These are phyloP conservation scores for Centella asiatica DNA, from an alignment of 129 eudicot genomes.

Conservation along the genomic window DNA sequence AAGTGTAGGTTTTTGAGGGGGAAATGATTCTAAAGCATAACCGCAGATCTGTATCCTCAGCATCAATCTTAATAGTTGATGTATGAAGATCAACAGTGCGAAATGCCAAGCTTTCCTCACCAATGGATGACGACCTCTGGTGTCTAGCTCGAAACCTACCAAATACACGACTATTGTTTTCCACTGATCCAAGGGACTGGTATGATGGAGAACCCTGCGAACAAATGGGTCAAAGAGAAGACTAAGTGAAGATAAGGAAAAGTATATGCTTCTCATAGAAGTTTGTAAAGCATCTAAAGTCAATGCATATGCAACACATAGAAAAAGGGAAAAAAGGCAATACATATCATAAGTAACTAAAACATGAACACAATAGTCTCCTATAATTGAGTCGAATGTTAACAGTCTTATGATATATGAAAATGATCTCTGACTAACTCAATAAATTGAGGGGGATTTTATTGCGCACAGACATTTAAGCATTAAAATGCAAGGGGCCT, in stretches of 20 bases:
- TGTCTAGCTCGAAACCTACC: slow-evolving; percentile 79
- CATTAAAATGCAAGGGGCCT: no score
- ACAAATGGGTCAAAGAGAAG: slow-evolving; percentile 3
- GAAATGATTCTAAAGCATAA: slow-evolving; percentile 94
- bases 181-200: slow-evolving; percentile 33
- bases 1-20: slow-evolving; percentile 73
- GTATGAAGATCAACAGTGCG: slow-evolving; percentile 86
- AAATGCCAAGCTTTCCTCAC: slow-evolving; percentile 60
- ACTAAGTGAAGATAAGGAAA: slow-evolving; percentile 8
- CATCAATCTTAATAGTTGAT: slow-evolving; percentile 84
- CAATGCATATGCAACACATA: no score
- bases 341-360: no score
- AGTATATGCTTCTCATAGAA: neutral
- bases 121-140: slow-evolving; percentile 47
- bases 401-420: no score
- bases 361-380: no score
- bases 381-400: no score
- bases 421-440: no score
- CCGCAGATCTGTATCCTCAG: slow-evolving; percentile 86
- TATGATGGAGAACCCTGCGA: slow-evolving; percentile 58
- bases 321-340: no score
- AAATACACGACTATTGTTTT: slow-evolving; percentile 65
- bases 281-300: neutral
- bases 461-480: no score
- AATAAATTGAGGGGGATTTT: no score